Evolutionary conservation across 352 stramenopile genomes (phyloP), one percentile per base, ranked within the genome.

Genomic region (Globisporangium barbulae): DNA sequence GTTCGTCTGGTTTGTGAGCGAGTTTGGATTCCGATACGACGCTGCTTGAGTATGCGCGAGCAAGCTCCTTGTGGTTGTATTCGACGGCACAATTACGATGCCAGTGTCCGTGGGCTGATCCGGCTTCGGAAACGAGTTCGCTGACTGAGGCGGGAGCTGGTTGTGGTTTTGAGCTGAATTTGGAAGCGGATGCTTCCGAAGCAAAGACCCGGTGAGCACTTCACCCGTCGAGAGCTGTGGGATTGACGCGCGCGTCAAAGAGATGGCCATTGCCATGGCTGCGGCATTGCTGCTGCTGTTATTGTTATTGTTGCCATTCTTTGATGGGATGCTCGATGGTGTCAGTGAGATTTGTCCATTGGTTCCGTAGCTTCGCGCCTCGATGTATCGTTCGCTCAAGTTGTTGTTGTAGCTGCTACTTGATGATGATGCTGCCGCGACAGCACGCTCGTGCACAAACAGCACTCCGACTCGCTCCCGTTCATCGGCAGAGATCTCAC

Each of bases 401-500:
- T 63, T 39, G 50, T 35, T 30, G 50, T 55, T 44, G 47, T 56
- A 55, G 52, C 28, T 41, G 6, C 52, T 48, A 21, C 44, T 30
- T 19, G 30, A 69, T 42, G 63, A 70, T 47, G 65, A 65, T 30
- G 65, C 53, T 28, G 69, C 63, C 4, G 74, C 73, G 8, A 65
- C 60, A 21, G 74, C 73, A n/a, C 83, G 76, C 41, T 93, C 83
- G 39, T 93, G 83, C 22, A 79, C 60, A 55, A 95, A 94, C 0
- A 96, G 56, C 0, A 87, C 67, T 3, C 85, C 76, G 19, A 89
- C 75, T 28, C 82, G 75, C 33, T 92, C 80, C n/a, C 85, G 76
- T 57, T 97, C 89, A 30, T 97, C 89, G 1, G 71, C 68, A 7
- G 79, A 82, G 15, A 95, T 72, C 21, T 96, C 87, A 28, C 76